phyloP scores from a whole-genome alignment of 148 eudicot genomes.

The Chenopodium formosanum region DNA sequence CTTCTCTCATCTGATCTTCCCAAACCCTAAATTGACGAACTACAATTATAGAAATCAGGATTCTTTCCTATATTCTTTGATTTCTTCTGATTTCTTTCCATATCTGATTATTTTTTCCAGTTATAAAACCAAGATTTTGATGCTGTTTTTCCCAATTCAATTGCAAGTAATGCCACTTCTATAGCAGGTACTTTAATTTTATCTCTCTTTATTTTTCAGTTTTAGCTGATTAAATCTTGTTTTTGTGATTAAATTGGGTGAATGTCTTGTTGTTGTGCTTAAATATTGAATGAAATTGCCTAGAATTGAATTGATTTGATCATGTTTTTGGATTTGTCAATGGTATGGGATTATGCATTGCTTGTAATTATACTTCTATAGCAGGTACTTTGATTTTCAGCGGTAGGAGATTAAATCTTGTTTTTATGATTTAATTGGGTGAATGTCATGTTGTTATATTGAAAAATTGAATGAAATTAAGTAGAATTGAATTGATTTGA shows the following conservation, averaged over 20 bases:
- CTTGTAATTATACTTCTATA: conserved; percentile 9
- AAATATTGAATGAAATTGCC: neutral
- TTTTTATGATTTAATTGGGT: no score
- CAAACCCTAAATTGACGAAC: conserved; percentile 25
- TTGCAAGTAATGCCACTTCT: conserved; percentile 18
- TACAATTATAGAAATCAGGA: neutral
- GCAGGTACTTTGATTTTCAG: no score
- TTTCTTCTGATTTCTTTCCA: neutral
- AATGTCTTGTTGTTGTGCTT: neutral
- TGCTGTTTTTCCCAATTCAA: conserved; percentile 2
- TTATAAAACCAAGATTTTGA: neutral
- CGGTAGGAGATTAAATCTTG: no score
- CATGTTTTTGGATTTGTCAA: neutral
- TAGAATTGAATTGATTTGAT: neutral
- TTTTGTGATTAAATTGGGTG: neutral
- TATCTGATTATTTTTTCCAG: neutral
- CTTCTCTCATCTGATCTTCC: conserved; percentile 17
- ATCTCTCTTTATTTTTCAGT: neutral
- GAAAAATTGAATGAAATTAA: no score
- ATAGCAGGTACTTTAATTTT: conserved; percentile 12
- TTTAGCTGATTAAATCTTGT: neutral
- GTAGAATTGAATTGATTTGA: neutral
- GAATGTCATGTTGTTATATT: no score
- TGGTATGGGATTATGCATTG: neutral
- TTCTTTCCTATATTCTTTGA: neutral